Conservation (phyloP, 1,139 yeast species). For the Candida sanyaensis region DNA sequence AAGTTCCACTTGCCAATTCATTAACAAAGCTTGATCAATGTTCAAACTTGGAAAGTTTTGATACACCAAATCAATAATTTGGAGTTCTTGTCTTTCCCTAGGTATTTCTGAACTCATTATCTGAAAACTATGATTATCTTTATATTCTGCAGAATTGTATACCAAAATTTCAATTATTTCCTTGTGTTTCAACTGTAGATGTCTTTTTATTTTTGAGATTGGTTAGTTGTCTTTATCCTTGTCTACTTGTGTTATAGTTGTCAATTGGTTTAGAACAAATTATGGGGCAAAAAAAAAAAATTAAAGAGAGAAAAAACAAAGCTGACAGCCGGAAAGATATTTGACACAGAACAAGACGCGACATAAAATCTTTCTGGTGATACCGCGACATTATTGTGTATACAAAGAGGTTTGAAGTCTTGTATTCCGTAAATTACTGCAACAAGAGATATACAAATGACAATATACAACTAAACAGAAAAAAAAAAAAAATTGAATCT, state of each 20-base stretch:
- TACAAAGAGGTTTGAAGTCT: too few relatives aligned
- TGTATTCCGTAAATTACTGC: neutral
- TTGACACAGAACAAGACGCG: neutral
- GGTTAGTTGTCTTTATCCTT: too few relatives aligned
- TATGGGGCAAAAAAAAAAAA: neutral
- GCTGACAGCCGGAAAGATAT: neutral
- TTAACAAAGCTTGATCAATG: conserved; percentile 30
- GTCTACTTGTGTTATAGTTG: neutral
- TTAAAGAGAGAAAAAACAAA: neutral
- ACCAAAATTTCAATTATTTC: too few relatives aligned
- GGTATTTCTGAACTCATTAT: conserved; percentile 8
- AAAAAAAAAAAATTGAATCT: neutral
- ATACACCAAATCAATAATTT: conserved; percentile 22
- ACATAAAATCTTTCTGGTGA: neutral
- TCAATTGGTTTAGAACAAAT: neutral
- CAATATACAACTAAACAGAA: neutral
- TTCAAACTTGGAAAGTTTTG: conserved; percentile 24
- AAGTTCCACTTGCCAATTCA: conserved; percentile 43
- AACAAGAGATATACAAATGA: neutral
- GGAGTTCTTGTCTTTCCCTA: conserved; percentile 11
- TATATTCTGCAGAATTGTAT: too few relatives aligned
- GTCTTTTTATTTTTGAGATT: too few relatives aligned
- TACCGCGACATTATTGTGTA: neutral
- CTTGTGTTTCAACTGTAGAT: neutral
- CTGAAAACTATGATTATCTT: too few relatives aligned